Percentiles rank a stretch among this genome's conserved stretches.
These are phyloP conservation scores for Solidago caesia DNA, from an alignment of 129 eudicot species.

Conservation along the genomic window DNA sequence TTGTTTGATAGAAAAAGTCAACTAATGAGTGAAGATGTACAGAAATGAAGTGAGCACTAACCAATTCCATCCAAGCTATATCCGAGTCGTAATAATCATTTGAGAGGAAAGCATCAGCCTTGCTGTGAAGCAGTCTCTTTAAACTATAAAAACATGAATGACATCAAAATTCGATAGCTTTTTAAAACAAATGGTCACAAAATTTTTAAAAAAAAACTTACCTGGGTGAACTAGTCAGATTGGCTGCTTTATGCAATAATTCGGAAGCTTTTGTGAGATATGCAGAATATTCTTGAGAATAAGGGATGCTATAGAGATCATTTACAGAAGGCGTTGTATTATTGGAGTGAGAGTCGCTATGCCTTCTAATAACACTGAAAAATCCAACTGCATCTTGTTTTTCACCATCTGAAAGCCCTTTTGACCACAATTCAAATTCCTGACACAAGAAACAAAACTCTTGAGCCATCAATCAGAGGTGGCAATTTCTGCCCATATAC, in stretches of 20 bases:
- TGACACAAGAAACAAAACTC: slow-evolving; percentile 26
- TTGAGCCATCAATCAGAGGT: slow-evolving; percentile 20
- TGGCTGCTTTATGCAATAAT: slow-evolving; percentile 74
- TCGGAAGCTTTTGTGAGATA: slow-evolving; percentile 64
- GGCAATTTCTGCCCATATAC: neutral
- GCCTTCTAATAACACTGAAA: slow-evolving; percentile 75
- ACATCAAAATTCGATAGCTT: slow-evolving; percentile 12
- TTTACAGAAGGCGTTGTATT: slow-evolving; percentile 23
- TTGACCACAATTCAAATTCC: slow-evolving; percentile 89
- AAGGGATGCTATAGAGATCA: slow-evolving; percentile 76
- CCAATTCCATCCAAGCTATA: slow-evolving; percentile 98
- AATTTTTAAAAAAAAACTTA: slow-evolving; percentile 26
- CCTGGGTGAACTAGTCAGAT: slow-evolving; percentile 76
- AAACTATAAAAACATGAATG: slow-evolving; percentile 52
- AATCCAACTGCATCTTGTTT: slow-evolving; percentile 68
- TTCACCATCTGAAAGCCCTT: slow-evolving; percentile 57
- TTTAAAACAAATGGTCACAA: neutral
- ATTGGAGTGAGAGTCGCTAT: slow-evolving; percentile 40
- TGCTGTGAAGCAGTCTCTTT: slow-evolving; percentile 72
- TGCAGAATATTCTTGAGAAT: slow-evolving; percentile 58
- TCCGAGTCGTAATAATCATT: slow-evolving; percentile 96
- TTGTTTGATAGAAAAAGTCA: neutral
- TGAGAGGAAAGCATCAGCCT: slow-evolving; percentile 93
- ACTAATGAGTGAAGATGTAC: neutral
- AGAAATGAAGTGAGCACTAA: slow-evolving; percentile 33